A percentile compares a stretch with the other conserved stretches of the same genome.
Evolutionary conservation across 177 flowering plant genomes (phyloP).

Genomic region (Vitis hybrid): DNA sequence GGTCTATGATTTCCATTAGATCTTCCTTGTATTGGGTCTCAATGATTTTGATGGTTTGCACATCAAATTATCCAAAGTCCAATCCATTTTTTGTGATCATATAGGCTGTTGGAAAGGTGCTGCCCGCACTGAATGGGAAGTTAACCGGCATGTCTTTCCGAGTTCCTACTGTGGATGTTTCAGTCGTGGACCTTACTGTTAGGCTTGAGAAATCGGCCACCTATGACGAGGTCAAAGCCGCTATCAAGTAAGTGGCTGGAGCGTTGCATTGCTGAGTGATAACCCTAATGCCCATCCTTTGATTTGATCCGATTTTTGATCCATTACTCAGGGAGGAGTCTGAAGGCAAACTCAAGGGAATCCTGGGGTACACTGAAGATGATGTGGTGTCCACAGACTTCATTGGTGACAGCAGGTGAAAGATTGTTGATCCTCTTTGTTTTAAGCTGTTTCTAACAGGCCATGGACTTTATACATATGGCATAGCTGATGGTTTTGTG

Average conservation of each 20-base stretch:
- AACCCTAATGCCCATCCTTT: background rate
- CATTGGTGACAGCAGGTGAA: slow-evolving; percentile 75
- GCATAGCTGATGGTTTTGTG: background rate
- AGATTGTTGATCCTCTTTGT: too few relatives aligned
- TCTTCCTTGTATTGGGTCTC: too few relatives aligned
- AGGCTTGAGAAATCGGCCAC: slow-evolving; percentile 57
- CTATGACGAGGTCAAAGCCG: slow-evolving; percentile 65
- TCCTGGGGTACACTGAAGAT: slow-evolving; percentile 82
- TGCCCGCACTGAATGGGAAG: slow-evolving; percentile 63
- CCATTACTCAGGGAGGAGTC: slow-evolving; percentile 57
- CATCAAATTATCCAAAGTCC: too few relatives aligned
- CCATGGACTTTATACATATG: background rate
- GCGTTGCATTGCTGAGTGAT: background rate
- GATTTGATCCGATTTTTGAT: background rate
- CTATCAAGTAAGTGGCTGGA: slow-evolving; percentile 55
- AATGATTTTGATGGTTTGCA: too few relatives aligned
- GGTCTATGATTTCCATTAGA: too few relatives aligned
- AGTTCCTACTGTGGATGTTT: slow-evolving; percentile 78
- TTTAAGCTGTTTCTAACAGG: background rate
- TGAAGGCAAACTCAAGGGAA: slow-evolving; percentile 73
- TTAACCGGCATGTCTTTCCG: slow-evolving; percentile 46
- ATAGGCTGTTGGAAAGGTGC: slow-evolving; percentile 81
- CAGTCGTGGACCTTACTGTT: slow-evolving; percentile 83
- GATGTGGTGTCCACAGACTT: slow-evolving; percentile 87
- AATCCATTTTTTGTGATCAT: background rate